Conservation (phyloP, 1,284 basidiomycete species). For the Coniophora puteana region DNA sequence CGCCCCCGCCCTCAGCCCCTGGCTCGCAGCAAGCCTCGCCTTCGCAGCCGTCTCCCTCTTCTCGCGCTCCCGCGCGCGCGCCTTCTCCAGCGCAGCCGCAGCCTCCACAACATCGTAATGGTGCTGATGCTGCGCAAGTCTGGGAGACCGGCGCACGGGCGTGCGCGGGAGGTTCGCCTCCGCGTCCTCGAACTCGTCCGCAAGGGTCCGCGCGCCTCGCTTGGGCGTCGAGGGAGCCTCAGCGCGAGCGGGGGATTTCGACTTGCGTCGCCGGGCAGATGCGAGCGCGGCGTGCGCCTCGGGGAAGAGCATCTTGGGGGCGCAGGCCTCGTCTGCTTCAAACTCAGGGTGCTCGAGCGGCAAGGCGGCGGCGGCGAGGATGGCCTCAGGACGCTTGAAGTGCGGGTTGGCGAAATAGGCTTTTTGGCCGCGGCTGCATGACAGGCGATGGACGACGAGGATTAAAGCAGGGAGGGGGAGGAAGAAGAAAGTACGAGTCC, state of each 20-base stretch:
- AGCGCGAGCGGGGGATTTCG: too few species aligned
- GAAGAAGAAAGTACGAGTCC: too few species aligned
- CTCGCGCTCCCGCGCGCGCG: constrained; percentile 25
- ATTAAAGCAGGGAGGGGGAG: not conserved
- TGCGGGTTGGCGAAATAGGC: constrained; percentile 30
- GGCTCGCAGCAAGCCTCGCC: constrained; percentile 16
- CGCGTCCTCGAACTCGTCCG: too few species aligned
- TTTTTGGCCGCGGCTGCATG: constrained; percentile 26
- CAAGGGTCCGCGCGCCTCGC: too few species aligned
- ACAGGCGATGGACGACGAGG: not conserved
- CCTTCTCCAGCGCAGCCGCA: constrained; percentile 3
- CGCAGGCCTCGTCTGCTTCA: constrained; percentile 24
- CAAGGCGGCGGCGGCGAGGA: constrained; percentile 24
- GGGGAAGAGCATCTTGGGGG: constrained; percentile 22
- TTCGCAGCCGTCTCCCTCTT: constrained; percentile 19
- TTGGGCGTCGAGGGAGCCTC: too few species aligned
- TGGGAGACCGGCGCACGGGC: too few species aligned
- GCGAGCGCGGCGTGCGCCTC: constrained; percentile 22
- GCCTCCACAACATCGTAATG: constrained; percentile 7
- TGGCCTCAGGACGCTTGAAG: constrained; percentile 20
- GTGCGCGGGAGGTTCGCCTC: too few species aligned
- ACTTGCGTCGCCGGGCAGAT: too few species aligned
- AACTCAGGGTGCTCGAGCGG: constrained; percentile 29
- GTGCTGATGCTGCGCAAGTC: too few species aligned
- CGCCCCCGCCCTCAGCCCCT: constrained; percentile 28